Evolutionary conservation across 2,329 filamentous ascomycete genomes (phyloP).

Genomic region (Colletotrichum magnum): DNA sequence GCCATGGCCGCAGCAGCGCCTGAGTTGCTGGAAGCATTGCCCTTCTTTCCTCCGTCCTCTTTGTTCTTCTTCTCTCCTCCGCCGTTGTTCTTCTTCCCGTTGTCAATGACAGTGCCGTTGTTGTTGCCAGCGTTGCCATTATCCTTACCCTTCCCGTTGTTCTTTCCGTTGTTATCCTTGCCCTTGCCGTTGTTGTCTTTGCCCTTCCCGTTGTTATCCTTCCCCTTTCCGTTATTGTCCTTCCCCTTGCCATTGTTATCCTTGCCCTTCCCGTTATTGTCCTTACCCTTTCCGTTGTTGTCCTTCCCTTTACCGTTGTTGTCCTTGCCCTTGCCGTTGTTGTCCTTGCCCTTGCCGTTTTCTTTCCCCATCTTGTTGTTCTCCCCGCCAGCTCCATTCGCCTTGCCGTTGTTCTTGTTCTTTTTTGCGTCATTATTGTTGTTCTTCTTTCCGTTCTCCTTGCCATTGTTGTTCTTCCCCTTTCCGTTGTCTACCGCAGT

Average conservation of each 20-base stretch:
- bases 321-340: constrained; percentile 6
- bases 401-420: neutral
- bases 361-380: too few relatives aligned
- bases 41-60: constrained; percentile 2
- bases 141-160: constrained; percentile 1
- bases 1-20: neutral
- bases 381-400: neutral
- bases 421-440: neutral
- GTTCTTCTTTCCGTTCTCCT: neutral
- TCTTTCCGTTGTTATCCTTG: constrained; percentile 9
- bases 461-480: neutral
- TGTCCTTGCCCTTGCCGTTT: neutral
- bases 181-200: neutral
- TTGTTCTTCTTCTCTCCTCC: neutral
- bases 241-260: neutral
- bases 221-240: neutral
- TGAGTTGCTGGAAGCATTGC: neutral
- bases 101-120: neutral
- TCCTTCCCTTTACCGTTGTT: neutral
- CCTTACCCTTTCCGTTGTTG: constrained; percentile 1
- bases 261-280: neutral
- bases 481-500: too few relatives aligned
- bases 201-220: neutral
- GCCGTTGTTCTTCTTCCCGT: constrained; percentile 1
- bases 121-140: constrained; percentile 2